Conservation (phyloP, 1,139 yeast genomes). For the Blastobotrys ciferrii region DNA sequence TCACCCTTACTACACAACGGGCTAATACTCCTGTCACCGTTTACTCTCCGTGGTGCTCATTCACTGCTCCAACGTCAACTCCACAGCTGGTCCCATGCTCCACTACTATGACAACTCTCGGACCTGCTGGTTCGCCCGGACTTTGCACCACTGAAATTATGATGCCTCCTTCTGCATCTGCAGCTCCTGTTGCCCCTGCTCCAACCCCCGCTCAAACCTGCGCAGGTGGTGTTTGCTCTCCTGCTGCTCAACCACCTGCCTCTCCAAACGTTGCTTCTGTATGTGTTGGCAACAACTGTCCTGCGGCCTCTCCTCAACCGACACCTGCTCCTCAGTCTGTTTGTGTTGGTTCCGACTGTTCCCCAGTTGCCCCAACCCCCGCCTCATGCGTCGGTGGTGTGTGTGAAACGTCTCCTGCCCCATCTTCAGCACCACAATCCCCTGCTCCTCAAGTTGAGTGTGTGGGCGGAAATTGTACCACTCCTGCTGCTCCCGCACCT, state of each 20-base stretch:
- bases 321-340: slow-evolving; percentile 1
- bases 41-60: slow-evolving; percentile 16
- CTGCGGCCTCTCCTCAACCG: not conserved
- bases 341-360: not conserved
- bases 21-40: slow-evolving; percentile 15
- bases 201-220: slow-evolving; percentile 9
- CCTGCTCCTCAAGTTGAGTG: slow-evolving; percentile 2
- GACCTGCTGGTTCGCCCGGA: slow-evolving; percentile 6
- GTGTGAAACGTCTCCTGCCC: not conserved
- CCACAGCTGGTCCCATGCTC: slow-evolving; percentile 10
- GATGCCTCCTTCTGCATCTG: slow-evolving; percentile 4
- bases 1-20: slow-evolving; percentile 12
- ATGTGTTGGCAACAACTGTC: not conserved
- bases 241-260: slow-evolving; percentile 7
- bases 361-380: slow-evolving; percentile 5
- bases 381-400: not conserved
- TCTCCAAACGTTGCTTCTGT: slow-evolving; percentile 1
- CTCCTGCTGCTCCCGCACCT: not conserved
- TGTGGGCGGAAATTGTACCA: not conserved
- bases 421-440: not conserved
- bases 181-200: slow-evolving; percentile 7
- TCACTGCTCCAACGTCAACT: slow-evolving; percentile 14
- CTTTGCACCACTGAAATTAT: slow-evolving; percentile 7
- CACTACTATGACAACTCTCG: slow-evolving; percentile 7
- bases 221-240: not conserved